Percentiles rank a stretch among this genome's conserved stretches.
Conservation (phyloP, 257 asterid genomes). For the Striga asiatica region DNA sequence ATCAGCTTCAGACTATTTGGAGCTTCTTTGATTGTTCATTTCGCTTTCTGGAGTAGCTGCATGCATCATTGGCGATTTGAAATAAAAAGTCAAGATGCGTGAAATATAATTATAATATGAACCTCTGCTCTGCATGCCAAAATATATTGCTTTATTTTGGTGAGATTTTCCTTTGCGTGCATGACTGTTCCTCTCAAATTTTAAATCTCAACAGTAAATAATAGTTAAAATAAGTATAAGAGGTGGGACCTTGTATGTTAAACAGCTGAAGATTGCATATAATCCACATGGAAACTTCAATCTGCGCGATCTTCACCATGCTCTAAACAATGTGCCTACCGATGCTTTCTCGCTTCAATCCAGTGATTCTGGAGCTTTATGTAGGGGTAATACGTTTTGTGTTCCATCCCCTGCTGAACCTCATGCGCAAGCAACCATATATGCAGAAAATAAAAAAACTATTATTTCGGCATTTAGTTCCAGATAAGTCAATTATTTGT, state of each 20-base stretch:
- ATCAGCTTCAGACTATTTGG: not conserved
- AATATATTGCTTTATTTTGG: not conserved
- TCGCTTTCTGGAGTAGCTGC: not conserved
- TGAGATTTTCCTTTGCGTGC: not conserved
- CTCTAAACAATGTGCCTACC: constrained; percentile 62
- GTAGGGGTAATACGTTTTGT: constrained; percentile 25
- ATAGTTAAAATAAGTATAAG: constrained; percentile 9
- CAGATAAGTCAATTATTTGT: constrained; percentile 9
- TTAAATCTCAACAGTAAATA: constrained; percentile 9
- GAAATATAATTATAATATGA: not conserved
- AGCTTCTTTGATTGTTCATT: not conserved
- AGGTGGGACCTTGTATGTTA: constrained; percentile 18
- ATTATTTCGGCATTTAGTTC: constrained; percentile 2
- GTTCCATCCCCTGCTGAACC: not conserved
- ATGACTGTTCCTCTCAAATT: not conserved
- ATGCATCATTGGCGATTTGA: not conserved
- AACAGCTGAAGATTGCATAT: constrained; percentile 83
- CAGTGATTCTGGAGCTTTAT: constrained; percentile 27
- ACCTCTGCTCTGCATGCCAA: not conserved
- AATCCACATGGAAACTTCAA: constrained; percentile 70
- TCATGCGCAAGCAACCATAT: not conserved
- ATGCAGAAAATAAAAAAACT: not conserved
- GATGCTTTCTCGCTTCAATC: constrained; percentile 58
- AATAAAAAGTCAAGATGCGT: constrained; percentile 3
- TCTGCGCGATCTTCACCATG: constrained; percentile 84